Percentiles rank a stretch among this genome's conserved stretches.
Evolutionary conservation across 345 rosid species (phyloP).

Genomic region (Salix exigua): DNA sequence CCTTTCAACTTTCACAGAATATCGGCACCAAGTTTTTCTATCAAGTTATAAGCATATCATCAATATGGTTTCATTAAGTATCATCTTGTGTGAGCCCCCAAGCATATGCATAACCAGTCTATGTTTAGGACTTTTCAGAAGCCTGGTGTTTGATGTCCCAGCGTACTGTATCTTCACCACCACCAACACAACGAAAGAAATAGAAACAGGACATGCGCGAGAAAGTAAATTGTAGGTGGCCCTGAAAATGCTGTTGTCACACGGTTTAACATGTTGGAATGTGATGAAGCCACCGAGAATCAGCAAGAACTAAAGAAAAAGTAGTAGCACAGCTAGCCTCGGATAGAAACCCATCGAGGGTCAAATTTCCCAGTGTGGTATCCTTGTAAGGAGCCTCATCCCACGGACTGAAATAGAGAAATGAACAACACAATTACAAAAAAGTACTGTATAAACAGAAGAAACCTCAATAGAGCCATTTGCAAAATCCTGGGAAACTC

Average conservation of each 20-base stretch:
- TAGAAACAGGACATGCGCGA: background rate
- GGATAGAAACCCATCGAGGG: slow-evolving; percentile 62
- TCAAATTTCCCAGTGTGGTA: slow-evolving; percentile 54
- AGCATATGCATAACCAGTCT: background rate
- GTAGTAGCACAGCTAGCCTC: slow-evolving; percentile 44
- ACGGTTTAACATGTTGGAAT: background rate
- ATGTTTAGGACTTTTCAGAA: background rate
- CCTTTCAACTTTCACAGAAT: background rate
- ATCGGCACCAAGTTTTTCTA: background rate
- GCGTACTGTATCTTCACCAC: background rate
- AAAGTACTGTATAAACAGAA: slow-evolving; percentile 1
- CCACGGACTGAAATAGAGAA: slow-evolving; percentile 67
- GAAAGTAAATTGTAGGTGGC: background rate
- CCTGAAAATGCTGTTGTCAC: background rate
- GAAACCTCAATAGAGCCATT: background rate
- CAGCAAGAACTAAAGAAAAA: background rate
- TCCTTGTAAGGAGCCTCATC: slow-evolving; percentile 51
- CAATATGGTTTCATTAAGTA: background rate
- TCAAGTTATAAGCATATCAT: background rate
- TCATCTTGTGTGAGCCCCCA: background rate
- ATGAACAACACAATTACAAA: slow-evolving; percentile 13
- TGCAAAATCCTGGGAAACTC: background rate
- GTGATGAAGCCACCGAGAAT: background rate
- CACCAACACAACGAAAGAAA: background rate
- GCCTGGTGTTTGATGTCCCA: background rate